Base-by-base conservation (phyloP, 768 basidiomycete genomes). In the Phylloporus arenicola region DNA sequence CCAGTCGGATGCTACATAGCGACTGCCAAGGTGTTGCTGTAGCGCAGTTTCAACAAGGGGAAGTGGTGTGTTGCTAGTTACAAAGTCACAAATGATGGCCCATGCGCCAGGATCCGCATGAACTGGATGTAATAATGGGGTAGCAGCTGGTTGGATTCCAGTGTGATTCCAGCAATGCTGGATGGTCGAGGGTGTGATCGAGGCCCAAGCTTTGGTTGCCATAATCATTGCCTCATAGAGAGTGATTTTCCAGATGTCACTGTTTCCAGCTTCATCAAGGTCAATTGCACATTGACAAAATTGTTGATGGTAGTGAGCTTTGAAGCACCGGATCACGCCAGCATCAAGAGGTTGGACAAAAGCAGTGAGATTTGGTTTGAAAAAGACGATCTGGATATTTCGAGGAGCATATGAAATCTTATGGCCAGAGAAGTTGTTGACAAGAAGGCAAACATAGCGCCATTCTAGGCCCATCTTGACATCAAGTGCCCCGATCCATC, bases 31-130 rank as follows among this genome's bases (percentile, higher is more conserved):
- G 17, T 52, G 51, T 6, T 47, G 30, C 16, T 47, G 14, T 2
- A 51, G 33, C 12, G 7, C 17, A 27, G 24, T 46, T 30, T 55
- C 30, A 0, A 25, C 51, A 11, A 22, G n/a, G 16, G 39, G 51
- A 1, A 53, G 51, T 27, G 46, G 7, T 11, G 25, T 44, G 0
- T 55, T 25, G 11, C 43, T 53, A 7, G 37, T 12, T 14, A 31
- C 47, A 48, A 55, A 55, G 9, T 53, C 27, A n/a, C 6, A 13
- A 40, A 55, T 19, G 4, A 55, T 55, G 8, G 27, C 27, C 53
- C 45, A 55, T 17, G 51, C 47, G 3, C 34, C 46, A 35, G 54
- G 54, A 42, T 55, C 35, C 6, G 30, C 27, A 24, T 55, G 47
- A 16, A 43, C 30, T 20, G 30, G 39, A 13, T 24, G 22, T 8